Base-by-base conservation (phyloP, 768 basidiomycete species). In the Kwoniella sp. region DNA sequence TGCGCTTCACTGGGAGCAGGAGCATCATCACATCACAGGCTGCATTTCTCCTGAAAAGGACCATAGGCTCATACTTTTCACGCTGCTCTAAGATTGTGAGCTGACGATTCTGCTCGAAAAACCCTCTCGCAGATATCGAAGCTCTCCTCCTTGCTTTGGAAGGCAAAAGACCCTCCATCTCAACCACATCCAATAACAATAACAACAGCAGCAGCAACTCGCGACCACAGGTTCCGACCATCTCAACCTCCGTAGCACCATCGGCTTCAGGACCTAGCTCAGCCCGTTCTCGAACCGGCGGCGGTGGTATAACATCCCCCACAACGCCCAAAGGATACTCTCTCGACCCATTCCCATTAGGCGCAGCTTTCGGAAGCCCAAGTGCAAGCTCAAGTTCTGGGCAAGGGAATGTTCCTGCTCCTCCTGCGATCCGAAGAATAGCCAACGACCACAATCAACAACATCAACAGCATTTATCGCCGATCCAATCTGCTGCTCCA, bases 41-140 rank as follows among this genome's bases (percentile, higher is more conserved):
- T n/a, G n/a, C n/a, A n/a, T n/a, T n/a, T n/a, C n/a, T n/a, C n/a
- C n/a, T n/a, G n/a, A n/a, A n/a, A n/a, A n/a, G n/a, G n/a, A n/a
- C n/a, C n/a, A n/a, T n/a, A n/a, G n/a, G n/a, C n/a, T n/a, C n/a
- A n/a, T n/a, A n/a, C n/a, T n/a, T n/a, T n/a, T n/a, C n/a, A n/a
- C n/a, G n/a, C n/a, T n/a, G n/a, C n/a, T n/a, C n/a, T n/a, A n/a
- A n/a, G n/a, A n/a, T n/a, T n/a, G n/a, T n/a, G n/a, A n/a, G n/a
- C n/a, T n/a, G n/a, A n/a, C n/a, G n/a, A n/a, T n/a, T n/a, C n/a
- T n/a, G n/a, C n/a, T n/a, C n/a, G n/a, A n/a, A n/a, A n/a, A n/a
- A n/a, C n/a, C n/a, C 24, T 19, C 46, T 33, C 40, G 57, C 21
- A 77, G 77, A 76, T 47, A 72, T 78, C 60, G 71, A 74, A 48